Evolutionary conservation across 1,284 basidiomycete genomes (phyloP).

Genomic region (Cryptococcus sp.): DNA sequence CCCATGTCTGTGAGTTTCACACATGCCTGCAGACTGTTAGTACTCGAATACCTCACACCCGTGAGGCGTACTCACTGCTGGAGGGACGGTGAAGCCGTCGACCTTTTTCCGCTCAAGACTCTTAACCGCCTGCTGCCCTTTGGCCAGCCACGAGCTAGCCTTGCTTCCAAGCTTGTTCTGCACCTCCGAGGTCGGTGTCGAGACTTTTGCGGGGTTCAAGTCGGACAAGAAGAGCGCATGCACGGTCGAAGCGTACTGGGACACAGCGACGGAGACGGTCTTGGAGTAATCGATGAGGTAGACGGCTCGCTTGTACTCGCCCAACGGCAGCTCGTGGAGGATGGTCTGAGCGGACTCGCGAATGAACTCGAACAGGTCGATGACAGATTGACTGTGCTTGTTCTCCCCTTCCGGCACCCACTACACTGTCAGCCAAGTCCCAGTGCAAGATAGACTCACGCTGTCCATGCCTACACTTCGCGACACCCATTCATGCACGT

Average conservation of each 20-base stretch:
- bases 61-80: constrained; percentile 30
- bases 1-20: constrained; percentile 53
- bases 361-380: constrained; percentile 53
- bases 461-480: constrained; percentile 51
- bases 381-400: constrained; percentile 48
- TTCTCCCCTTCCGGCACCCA: constrained; percentile 51
- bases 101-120: constrained; percentile 45
- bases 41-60: background rate
- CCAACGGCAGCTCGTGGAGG: constrained; percentile 45
- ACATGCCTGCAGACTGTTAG: constrained; percentile 32
- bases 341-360: constrained; percentile 42
- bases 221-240: constrained; percentile 46
- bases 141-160: constrained; percentile 51
- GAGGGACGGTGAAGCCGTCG: constrained; percentile 43
- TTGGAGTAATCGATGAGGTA: constrained; percentile 53
- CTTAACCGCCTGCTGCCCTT: constrained; percentile 50
- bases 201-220: constrained; percentile 34
- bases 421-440: constrained; percentile 16
- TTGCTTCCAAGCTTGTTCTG: constrained; percentile 41
- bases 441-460: constrained; percentile 23
- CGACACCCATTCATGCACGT: constrained; percentile 51
- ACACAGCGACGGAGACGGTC: constrained; percentile 44
- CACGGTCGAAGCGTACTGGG: constrained; percentile 49
- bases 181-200: constrained; percentile 32
- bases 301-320: constrained; percentile 50